Conservation (phyloP, 495 filamentous ascomycete species). For the Lasiosphaeris hirsuta region DNA sequence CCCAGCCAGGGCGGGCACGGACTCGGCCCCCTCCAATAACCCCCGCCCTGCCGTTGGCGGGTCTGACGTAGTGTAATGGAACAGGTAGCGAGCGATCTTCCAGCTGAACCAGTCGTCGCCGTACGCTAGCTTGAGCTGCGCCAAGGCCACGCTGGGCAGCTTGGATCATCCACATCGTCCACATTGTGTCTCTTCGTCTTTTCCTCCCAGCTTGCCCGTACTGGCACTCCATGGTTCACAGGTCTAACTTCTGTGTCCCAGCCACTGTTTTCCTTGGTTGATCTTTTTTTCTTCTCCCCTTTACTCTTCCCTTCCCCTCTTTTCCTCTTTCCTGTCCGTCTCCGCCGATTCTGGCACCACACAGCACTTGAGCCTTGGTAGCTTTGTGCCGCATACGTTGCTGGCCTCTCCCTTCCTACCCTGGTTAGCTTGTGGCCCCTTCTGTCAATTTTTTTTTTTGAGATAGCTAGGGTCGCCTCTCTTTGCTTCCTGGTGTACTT, state of each 20-base stretch:
- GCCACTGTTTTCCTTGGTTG: conserved; percentile 4
- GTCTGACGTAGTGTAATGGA: too few species aligned
- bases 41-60: too few species aligned
- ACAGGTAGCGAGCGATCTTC: too few species aligned
- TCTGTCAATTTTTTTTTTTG: not conserved
- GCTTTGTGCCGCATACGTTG: conserved; percentile 19
- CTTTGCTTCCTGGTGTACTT: not conserved
- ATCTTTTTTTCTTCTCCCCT: conserved; percentile 4
- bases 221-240: conserved; percentile 5
- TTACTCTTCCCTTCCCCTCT: conserved; percentile 2
- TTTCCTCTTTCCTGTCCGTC: not conserved
- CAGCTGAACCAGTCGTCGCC: too few species aligned
- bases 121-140: not conserved
- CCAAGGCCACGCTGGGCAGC: not conserved
- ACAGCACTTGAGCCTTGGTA: not conserved
- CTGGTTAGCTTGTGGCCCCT: conserved; percentile 1
- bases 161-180: not conserved
- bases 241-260: conserved; percentile 16
- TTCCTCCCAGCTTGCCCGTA: not conserved
- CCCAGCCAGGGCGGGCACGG: too few species aligned
- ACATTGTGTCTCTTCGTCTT: not conserved
- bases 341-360: not conserved
- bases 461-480: not conserved
- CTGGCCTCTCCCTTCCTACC: not conserved
- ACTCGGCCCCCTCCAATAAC: too few species aligned